Base-by-base conservation (phyloP, 2,329 filamentous ascomycete genomes). In the Reticulascus tulasneorum region DNA sequence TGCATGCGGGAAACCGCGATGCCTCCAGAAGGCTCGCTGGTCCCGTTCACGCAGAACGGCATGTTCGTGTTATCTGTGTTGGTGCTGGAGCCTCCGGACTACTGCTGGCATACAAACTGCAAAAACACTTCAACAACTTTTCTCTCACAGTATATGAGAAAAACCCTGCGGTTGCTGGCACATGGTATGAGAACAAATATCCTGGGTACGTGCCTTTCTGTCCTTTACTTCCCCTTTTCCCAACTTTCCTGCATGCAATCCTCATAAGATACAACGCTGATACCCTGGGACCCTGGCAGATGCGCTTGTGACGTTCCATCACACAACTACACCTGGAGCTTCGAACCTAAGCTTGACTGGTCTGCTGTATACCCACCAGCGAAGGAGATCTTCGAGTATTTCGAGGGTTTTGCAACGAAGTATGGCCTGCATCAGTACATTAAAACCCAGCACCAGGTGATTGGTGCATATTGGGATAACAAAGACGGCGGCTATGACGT, bases 261-360 rank as follows among this genome's bases (percentile, higher is more conserved):
- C n/a, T n/a, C n/a, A n/a, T 35, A 19, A 24, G 12, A 22, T 17
- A 15, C 19, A 16, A 9, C 33, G 24, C 26, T 22, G 17, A 18
- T n/a, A n/a, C 11, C 8, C 23, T 26, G 7, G 12, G 25, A 15
- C 22, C 17, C 15, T 16, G 13, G 2, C 29, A 58, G 55, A 25
- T 69, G 66, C 49, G 66, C 64, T 5, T 72, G 66, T 44, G 70
- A 77, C 36, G 63, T 75, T 0, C 70, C 69, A 2, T 60, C 68
- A 1, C 70, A 73, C 47, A 71, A 69, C 45, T 75, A 75, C 53
- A 68, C 64, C 1, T 72, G 59, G 55, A 64, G 61, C 7, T 74
- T 71, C 34, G 67, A 71, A 45, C 67, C 65, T 3, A 82, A 81
- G 49, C 68, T 67, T 8, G 64, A 69, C 28, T 83, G 79, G 77